Percentiles rank a stretch among this genome's conserved stretches.
phyloP scores from a whole-genome alignment of 1,284 basidiomycete species.

The Rhodotorula sp. region DNA sequence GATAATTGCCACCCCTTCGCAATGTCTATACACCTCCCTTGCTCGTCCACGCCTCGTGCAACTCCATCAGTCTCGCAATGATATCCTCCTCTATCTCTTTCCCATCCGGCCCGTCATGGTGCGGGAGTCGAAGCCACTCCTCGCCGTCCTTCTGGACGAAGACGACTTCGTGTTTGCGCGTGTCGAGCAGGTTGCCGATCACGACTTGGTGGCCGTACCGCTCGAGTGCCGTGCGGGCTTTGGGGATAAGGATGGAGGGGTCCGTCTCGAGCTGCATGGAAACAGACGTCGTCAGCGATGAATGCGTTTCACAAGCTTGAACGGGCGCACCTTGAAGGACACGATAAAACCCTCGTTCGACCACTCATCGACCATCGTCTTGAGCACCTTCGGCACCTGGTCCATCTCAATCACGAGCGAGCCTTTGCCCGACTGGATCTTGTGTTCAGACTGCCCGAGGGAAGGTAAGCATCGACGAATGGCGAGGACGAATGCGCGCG shows the following conservation, averaged over 20 bases:
- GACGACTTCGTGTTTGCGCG: slow-evolving; percentile 86
- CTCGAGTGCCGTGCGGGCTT: slow-evolving; percentile 80
- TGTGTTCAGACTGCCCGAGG: slow-evolving; percentile 78
- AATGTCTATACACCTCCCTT: slow-evolving; percentile 1
- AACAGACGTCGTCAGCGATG: background rate
- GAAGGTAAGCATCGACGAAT: background rate
- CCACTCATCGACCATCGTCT: slow-evolving; percentile 92
- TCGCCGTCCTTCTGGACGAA: slow-evolving; percentile 67
- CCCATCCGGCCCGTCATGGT: slow-evolving; percentile 38
- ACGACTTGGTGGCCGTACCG: slow-evolving; percentile 97
- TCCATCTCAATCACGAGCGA: slow-evolving; percentile 95
- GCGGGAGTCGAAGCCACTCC: slow-evolving; percentile 48
- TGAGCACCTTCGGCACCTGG: slow-evolving; percentile 93
- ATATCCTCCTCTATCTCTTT: slow-evolving; percentile 88
- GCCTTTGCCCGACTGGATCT: slow-evolving; percentile 94
- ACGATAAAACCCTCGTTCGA: slow-evolving; percentile 86
- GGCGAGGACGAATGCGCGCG: background rate
- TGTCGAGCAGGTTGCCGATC: slow-evolving; percentile 88
- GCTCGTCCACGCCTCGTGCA: slow-evolving; percentile 70
- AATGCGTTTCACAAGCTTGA: background rate
- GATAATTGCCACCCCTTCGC: background rate
- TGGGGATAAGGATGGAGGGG: slow-evolving; percentile 75
- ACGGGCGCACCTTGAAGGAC: slow-evolving; percentile 78
- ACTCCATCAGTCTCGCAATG: slow-evolving; percentile 66
- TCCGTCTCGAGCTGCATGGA: slow-evolving; percentile 85